Base-by-base conservation (phyloP, 148 eudicot genomes). In the Oxyria digyna region DNA sequence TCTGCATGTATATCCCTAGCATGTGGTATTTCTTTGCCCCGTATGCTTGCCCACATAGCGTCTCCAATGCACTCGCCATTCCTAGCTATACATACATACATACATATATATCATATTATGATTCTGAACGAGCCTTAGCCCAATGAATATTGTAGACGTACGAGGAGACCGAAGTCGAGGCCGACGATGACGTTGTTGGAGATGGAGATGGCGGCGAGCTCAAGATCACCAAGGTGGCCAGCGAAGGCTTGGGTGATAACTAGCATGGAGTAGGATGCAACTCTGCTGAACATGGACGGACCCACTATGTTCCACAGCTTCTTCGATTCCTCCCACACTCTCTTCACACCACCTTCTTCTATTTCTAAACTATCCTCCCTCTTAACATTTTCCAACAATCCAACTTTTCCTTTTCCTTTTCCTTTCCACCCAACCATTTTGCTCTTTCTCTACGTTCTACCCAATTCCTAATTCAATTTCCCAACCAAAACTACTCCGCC, bases 51-150 rank as follows among this genome's bases (percentile, higher is more conserved):
- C 62, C 62, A 32, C 62, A 54, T 4, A 54, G 32, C 6, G 85
- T 85, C 74, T 85, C 88, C 18, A 85, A 70, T 24, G 88, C 88
- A 70, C 85, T 82, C 23, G 85, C 88, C 84, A 85, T 82, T 8
- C 88, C 88, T 52, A 85, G 41, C 88, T 85, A 72, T 43, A 27
- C n/a, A n/a, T n/a, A n/a, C n/a, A n/a, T n/a, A n/a, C n/a, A n/a
- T n/a, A n/a, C n/a, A n/a, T n/a, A n/a, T n/a, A n/a, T n/a, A n/a
- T n/a, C n/a, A n/a, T n/a, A n/a, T n/a, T n/a, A n/a, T n/a, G n/a
- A n/a, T n/a, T n/a, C n/a, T n/a, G n/a, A n/a, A n/a, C n/a, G n/a
- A n/a, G n/a, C n/a, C n/a, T n/a, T n/a, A n/a, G n/a, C n/a, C n/a
- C n/a, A n/a, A n/a, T n/a, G n/a, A n/a, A n/a, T n/a, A n/a, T n/a